Evolutionary conservation across 2,329 filamentous ascomycete genomes (phyloP).

Genomic region (Aspergillus ustus): DNA sequence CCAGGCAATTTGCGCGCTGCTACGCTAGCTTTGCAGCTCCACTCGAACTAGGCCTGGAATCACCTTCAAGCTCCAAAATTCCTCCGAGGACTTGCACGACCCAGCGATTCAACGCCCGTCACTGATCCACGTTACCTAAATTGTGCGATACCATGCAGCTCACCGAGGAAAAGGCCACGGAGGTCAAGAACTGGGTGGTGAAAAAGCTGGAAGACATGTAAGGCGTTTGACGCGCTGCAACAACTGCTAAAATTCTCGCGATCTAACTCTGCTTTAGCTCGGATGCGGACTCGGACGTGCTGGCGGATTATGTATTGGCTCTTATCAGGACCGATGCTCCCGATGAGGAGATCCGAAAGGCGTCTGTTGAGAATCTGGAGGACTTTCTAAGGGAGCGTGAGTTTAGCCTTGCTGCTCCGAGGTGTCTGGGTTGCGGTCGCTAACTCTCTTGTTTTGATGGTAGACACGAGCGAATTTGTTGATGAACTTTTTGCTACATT

Average conservation of each 20-base stretch:
- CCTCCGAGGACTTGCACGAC: neutral
- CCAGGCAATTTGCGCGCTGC: neutral
- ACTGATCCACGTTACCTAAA: neutral
- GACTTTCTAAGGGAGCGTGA: slow-evolving; percentile 62
- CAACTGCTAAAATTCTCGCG: neutral
- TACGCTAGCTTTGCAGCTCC: neutral
- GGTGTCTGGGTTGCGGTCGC: neutral
- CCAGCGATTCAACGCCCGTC: neutral
- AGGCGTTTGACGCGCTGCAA: slow-evolving; percentile 27
- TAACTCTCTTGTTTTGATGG: slow-evolving; percentile 15
- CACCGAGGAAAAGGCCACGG: slow-evolving; percentile 55
- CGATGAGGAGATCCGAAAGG: slow-evolving; percentile 57
- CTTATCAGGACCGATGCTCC: slow-evolving; percentile 61
- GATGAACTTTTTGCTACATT: slow-evolving; percentile 60
- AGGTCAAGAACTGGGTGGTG: slow-evolving; percentile 63
- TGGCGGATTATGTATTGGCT: slow-evolving; percentile 66
- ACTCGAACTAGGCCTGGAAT: neutral
- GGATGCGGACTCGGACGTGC: slow-evolving; percentile 65
- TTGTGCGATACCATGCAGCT: slow-evolving; percentile 53
- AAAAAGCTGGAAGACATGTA: slow-evolving; percentile 63
- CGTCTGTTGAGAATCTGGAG: slow-evolving; percentile 59
- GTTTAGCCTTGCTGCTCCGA: slow-evolving; percentile 21
- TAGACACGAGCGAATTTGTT: slow-evolving; percentile 59
- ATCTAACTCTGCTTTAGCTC: slow-evolving; percentile 46
- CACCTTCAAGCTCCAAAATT: neutral